Percentiles rank a stretch among this genome's conserved stretches.
Conservation (phyloP, 495 filamentous ascomycete genomes). For the Penicillium salamii region DNA sequence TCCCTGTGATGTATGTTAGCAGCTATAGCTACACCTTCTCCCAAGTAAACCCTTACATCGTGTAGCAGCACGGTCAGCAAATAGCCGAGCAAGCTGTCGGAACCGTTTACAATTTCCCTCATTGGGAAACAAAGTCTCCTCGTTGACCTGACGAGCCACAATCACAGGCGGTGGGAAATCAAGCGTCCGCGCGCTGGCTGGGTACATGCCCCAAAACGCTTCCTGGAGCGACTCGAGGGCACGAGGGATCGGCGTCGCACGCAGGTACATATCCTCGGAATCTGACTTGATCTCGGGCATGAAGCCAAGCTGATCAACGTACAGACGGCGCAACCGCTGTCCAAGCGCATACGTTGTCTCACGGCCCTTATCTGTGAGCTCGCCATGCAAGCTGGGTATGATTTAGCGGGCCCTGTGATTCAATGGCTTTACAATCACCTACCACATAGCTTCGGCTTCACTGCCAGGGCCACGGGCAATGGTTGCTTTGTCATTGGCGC, state of each 20-base stretch:
- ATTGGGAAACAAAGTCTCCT: constrained; percentile 94
- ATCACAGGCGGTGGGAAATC: constrained; percentile 71
- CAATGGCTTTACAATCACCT: constrained; percentile 8
- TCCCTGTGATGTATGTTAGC: constrained; percentile 46
- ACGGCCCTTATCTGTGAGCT: constrained; percentile 84
- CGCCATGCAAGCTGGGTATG: constrained; percentile 64
- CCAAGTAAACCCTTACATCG: constrained; percentile 50
- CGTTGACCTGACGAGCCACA: constrained; percentile 63
- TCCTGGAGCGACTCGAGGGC: constrained; percentile 89
- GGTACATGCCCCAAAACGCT: constrained; percentile 86
- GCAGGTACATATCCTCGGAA: constrained; percentile 75
- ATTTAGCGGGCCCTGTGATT: neutral
- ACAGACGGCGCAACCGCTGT: constrained; percentile 72
- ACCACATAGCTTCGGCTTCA: constrained; percentile 75
- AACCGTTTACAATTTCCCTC: constrained; percentile 82
- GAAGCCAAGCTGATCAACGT: constrained; percentile 84
- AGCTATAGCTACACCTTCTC: neutral
- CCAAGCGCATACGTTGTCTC: constrained; percentile 82
- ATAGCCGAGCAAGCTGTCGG: constrained; percentile 72
- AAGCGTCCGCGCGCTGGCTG: constrained; percentile 59
- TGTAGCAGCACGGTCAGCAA: constrained; percentile 75
- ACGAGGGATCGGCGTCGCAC: constrained; percentile 79
- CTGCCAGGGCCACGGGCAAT: constrained; percentile 63
- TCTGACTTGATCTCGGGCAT: constrained; percentile 66
- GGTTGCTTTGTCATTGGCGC: constrained; percentile 64